Conservation (phyloP, 179 eudicot species). For the Carnegiea gigantea region DNA sequence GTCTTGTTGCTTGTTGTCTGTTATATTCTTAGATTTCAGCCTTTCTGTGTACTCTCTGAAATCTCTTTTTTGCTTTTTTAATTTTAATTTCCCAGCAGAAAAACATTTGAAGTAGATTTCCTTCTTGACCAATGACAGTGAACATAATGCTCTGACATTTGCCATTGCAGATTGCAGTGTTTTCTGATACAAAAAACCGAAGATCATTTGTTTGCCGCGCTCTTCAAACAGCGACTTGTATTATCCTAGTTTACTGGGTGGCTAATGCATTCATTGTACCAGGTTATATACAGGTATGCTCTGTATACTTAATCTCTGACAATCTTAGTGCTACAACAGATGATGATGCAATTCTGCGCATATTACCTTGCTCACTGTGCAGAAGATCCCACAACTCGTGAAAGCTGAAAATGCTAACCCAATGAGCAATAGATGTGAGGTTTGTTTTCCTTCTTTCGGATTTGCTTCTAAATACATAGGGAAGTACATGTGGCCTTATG, state of each 20-base stretch:
- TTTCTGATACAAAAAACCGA: constrained; percentile 29
- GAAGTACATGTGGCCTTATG: background rate
- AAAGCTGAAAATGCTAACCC: constrained; percentile 21
- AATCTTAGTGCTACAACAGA: background rate
- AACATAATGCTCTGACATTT: background rate
- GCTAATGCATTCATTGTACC: constrained; percentile 29
- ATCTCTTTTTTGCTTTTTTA: no score
- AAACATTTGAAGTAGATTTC: background rate
- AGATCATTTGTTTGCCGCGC: constrained; percentile 26
- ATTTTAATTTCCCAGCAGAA: background rate
- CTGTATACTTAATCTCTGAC: background rate
- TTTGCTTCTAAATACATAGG: background rate
- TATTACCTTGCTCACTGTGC: constrained; percentile 15
- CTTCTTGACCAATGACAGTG: background rate
- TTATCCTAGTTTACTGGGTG: constrained; percentile 23
- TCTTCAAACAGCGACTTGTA: constrained; percentile 25
- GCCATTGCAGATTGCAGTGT: constrained; percentile 18
- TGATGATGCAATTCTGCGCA: background rate
- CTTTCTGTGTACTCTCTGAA: no score
- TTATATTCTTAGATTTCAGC: background rate
- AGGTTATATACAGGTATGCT: constrained; percentile 29
- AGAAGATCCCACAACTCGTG: constrained; percentile 27
- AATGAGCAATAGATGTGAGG: constrained; percentile 25
- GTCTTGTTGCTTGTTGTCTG: background rate
- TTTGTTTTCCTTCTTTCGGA: constrained; percentile 24